Evolutionary conservation across 164 flowering plant genomes (phyloP).

Genomic region (Magnolia kwangsiensis): DNA sequence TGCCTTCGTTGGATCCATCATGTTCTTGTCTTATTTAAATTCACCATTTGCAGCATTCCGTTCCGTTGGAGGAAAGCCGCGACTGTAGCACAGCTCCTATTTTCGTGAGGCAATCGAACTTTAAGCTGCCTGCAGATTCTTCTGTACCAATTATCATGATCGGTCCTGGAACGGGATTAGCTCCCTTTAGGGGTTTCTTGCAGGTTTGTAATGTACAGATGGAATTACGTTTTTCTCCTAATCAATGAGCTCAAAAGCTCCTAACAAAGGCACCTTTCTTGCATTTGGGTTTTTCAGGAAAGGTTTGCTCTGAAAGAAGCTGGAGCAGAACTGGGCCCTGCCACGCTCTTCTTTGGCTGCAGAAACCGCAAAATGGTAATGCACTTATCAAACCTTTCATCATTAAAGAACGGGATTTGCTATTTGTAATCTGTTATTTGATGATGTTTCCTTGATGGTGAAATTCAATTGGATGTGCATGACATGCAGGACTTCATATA

Average conservation of each 20-base stretch:
- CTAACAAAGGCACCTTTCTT: background rate
- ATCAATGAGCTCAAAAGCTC: too few relatives aligned
- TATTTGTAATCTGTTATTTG: background rate
- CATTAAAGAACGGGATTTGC: background rate
- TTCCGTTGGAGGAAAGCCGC: conserved; percentile 46
- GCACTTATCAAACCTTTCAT: background rate
- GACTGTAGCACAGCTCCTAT: conserved; percentile 83
- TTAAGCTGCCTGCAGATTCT: conserved; percentile 69
- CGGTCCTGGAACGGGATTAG: conserved; percentile 92
- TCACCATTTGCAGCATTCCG: conserved; percentile 45
- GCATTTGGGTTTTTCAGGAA: conserved; percentile 49
- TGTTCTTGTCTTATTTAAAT: background rate
- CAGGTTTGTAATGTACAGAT: conserved; percentile 56
- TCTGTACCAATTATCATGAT: conserved; percentile 68
- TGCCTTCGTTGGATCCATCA: background rate
- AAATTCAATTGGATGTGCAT: background rate
- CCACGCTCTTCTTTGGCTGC: conserved; percentile 81
- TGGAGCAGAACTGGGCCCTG: conserved; percentile 70
- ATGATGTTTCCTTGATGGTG: background rate
- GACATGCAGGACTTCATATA: conserved; percentile 73
- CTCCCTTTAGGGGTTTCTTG: conserved; percentile 88
- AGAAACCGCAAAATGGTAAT: conserved; percentile 76
- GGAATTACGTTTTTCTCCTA: background rate
- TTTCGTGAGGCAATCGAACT: conserved; percentile 73
- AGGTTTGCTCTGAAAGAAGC: conserved; percentile 60